Percentiles rank a stretch among this genome's conserved stretches.
phyloP scores from a whole-genome alignment of 176 grass and related monocot species.

The sorghum (Sorghum bicolor) region Sorghum_bicolor_NCBIv3 NC_012877.2:57279001-57279500 shows the following conservation, averaged over 20 bases:
- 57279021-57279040: neutral
- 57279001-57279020: neutral
- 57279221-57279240: too few relatives aligned
- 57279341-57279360: neutral
- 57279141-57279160: neutral
- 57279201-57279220: slow-evolving; percentile 31
- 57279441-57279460: slow-evolving; percentile 17
- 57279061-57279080: neutral
- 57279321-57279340: neutral
- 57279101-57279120: neutral
- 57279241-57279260: neutral
- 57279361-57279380: slow-evolving; percentile 24
- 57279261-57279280: neutral
- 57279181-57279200: neutral
- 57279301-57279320: slow-evolving; percentile 8
- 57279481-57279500: slow-evolving; percentile 13
- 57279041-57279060: neutral
- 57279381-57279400: slow-evolving; percentile 1
- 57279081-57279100: neutral
- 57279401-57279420: slow-evolving; percentile 42
- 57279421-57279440: neutral
- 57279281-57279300: slow-evolving; percentile 3
- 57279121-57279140: neutral
- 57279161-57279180: neutral
- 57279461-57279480: slow-evolving; percentile 28